Evolutionary conservation across 2,329 filamentous ascomycete genomes (phyloP), one percentile per base, ranked within the genome.

Genomic region (Paramyrothecium sp.): DNA sequence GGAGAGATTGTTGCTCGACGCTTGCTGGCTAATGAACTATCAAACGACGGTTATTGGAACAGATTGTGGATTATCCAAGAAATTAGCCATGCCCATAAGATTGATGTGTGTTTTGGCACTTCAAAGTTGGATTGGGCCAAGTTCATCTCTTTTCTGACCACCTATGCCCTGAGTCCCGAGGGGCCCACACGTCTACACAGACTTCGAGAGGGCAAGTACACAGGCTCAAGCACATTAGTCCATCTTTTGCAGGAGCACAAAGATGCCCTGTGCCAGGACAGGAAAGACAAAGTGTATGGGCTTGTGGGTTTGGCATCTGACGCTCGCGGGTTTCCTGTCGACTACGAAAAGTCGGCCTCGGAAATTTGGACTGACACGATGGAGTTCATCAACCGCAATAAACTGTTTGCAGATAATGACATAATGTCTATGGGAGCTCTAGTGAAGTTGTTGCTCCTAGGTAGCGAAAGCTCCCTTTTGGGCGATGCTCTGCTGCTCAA

Each of bases 281-380:
- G 54, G 13, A 65, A 60, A 23, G 69, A 71, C 54, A 70, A 71
- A 41, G 57, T 72, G 4, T 71, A 69, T 56, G 69, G 65, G 1
- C 61, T 72, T 1, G 54, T 70, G 21, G 65, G 69, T 0, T 54
- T 72, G 3, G 65, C 69, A 17, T 53, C 54, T 5, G 68, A 71
- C 50, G 61, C 61, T 33, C 53, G 57, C 1, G 58, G 60, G 2
- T 69, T 70, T 34, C 62, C 66, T 0, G 63, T 69, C 46, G 67
- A 70, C 54, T 69, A 72, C 53, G 23, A 54, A 4, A 70, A 67
- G 56, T 55, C 63, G 2, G 41, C 62, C 2, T 61, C 62, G 11
- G 56, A 69, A 22, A 61, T 71, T 7, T 72, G 65, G 67, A 61
- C 58, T 2, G 65, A 71, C 51, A 64, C 64, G 1, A 66, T 70